phyloP scores from a whole-genome alignment of 1,284 basidiomycete species.

The Pseudozyma hubeiensis region DNA sequence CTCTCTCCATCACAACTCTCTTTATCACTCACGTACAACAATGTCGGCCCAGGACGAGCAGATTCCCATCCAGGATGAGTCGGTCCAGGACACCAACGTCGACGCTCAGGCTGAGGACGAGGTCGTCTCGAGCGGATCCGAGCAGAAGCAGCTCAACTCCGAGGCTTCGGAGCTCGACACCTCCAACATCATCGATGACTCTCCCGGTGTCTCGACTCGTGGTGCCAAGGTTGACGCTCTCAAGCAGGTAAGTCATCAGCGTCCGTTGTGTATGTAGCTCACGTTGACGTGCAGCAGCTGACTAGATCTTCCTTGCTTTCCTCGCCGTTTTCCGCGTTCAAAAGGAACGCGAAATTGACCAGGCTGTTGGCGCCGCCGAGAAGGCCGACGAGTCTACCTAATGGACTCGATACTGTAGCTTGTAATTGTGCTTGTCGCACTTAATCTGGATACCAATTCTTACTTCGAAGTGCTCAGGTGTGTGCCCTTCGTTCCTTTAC shows the following conservation, averaged over 20 bases:
- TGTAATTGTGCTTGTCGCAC: neutral
- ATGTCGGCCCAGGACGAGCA: constrained; percentile 51
- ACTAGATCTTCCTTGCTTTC: neutral
- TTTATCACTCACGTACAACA: neutral
- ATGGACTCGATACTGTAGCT: neutral
- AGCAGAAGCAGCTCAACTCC: constrained; percentile 37
- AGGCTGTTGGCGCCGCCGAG: constrained; percentile 45
- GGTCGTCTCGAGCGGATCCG: constrained; percentile 26
- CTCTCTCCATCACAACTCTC: constrained; percentile 13
- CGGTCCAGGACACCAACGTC: constrained; percentile 43
- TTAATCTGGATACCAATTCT: constrained; percentile 19
- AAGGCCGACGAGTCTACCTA: constrained; percentile 24
- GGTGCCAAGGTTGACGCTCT: constrained; percentile 51
- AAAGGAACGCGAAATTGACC: constrained; percentile 51
- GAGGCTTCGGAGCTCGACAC: constrained; percentile 47
- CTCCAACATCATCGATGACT: constrained; percentile 56
- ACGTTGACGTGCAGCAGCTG: neutral
- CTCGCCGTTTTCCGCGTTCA: neutral
- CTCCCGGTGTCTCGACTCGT: constrained; percentile 46
- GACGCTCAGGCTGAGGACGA: constrained; percentile 52
- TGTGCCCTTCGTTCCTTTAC: neutral
- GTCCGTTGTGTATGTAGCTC: no score
- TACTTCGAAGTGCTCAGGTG: neutral
- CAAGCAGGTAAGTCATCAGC: constrained; percentile 40
- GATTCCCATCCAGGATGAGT: constrained; percentile 48